Evolutionary conservation across 106 monocot genomes (phyloP).

Genomic region (Ottelia alismoides): DNA sequence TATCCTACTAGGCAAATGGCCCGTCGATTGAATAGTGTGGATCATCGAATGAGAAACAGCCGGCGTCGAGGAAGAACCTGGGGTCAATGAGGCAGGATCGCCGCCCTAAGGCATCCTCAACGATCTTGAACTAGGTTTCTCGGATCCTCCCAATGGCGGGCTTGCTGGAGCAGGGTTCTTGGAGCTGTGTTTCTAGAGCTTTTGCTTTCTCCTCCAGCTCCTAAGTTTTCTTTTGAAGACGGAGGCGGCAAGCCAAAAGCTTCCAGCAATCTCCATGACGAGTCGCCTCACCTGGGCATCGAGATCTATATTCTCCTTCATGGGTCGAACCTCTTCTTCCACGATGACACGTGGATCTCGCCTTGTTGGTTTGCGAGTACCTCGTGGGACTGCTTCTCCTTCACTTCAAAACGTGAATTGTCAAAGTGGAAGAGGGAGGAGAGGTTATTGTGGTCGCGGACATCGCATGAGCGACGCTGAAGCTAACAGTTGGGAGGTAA

Average conservation of each 20-base stretch:
- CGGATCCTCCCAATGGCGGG: neutral
- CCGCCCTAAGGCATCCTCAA: constrained; percentile 8
- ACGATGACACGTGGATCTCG: too few species aligned
- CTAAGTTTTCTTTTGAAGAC: constrained; percentile 28
- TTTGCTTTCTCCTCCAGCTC: constrained; percentile 29
- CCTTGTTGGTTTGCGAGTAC: neutral
- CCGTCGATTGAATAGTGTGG: constrained; percentile 18
- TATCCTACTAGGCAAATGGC: constrained; percentile 26
- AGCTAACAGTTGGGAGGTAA: constrained; percentile 8
- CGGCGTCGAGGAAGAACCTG: constrained; percentile 11
- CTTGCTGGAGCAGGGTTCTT: neutral
- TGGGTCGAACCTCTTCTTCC: constrained; percentile 10
- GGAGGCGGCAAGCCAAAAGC: constrained; percentile 21
- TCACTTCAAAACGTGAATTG: neutral
- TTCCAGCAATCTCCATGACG: constrained; percentile 19
- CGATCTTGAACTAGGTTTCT: constrained; percentile 12
- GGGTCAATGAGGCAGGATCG: constrained; percentile 12
- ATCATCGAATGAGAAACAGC: constrained; percentile 17
- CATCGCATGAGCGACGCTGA: constrained; percentile 26
- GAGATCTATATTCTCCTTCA: constrained; percentile 29
- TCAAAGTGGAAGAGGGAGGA: constrained; percentile 23
- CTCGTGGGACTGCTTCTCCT: neutral
- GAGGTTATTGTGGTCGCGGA: constrained; percentile 16
- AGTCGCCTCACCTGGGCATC: constrained; percentile 7
- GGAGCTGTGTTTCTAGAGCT: constrained; percentile 16